phyloP scores from a whole-genome alignment of 306 rosid species.

The Calophaca sinica region DNA sequence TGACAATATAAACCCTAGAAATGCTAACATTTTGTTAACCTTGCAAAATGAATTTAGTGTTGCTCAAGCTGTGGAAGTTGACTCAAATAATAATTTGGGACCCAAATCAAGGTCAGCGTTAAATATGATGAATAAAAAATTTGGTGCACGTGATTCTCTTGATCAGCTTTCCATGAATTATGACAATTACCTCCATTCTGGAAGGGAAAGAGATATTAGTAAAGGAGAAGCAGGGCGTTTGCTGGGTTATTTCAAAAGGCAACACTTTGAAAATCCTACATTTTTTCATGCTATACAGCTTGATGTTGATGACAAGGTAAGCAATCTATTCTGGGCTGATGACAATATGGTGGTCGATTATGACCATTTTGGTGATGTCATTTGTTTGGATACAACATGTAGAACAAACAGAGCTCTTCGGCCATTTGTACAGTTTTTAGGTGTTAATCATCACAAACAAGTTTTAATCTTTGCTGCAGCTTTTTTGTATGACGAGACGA shows the following conservation, averaged over 20 bases:
- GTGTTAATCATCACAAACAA: constrained; percentile 69
- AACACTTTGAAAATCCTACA: constrained; percentile 69
- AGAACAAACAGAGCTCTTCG: constrained; percentile 53
- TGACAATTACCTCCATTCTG: constrained; percentile 59
- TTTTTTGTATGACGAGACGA: constrained; percentile 60
- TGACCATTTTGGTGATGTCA: constrained; percentile 66
- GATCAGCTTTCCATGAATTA: constrained; percentile 49
- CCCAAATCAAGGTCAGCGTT: constrained; percentile 49
- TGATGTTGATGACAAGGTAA: constrained; percentile 70
- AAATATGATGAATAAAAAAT: constrained; percentile 45
- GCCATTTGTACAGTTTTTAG: constrained; percentile 69
- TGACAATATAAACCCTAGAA: constrained; percentile 52
- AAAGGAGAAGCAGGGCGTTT: constrained; percentile 69
- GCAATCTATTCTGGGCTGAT: constrained; percentile 74
- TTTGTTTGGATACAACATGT: constrained; percentile 64
- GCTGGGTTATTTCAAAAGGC: constrained; percentile 71
- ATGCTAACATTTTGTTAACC: constrained; percentile 42
- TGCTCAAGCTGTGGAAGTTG: constrained; percentile 51
- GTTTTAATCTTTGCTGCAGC: constrained; percentile 62
- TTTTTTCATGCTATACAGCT: constrained; percentile 63
- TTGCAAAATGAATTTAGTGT: constrained; percentile 50
- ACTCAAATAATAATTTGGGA: constrained; percentile 43
- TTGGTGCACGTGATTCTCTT: constrained; percentile 51
- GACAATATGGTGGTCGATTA: constrained; percentile 68
- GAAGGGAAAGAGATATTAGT: constrained; percentile 61